A percentile compares a stretch with the other conserved stretches of the same genome.
phyloP scores from a whole-genome alignment of 2,329 filamentous ascomycete species.

The Colletotrichum salicis region DNA sequence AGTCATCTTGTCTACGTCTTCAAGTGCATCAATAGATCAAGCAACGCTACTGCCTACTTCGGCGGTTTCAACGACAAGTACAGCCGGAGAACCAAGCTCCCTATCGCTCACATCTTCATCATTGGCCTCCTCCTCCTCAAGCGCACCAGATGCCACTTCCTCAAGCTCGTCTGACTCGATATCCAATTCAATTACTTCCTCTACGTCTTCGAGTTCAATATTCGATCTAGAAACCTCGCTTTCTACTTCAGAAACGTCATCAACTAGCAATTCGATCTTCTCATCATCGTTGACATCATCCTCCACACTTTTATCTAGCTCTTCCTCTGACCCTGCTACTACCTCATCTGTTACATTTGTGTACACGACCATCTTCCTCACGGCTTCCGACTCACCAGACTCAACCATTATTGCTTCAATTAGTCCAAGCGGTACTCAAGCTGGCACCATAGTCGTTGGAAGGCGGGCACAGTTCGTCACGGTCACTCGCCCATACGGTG shows the following conservation, averaged over 20 bases:
- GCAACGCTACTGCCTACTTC: background rate
- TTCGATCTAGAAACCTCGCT: background rate
- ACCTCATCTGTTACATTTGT: background rate
- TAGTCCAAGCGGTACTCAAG: background rate
- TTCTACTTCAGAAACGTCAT: background rate
- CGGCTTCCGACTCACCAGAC: background rate
- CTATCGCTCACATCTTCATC: too few relatives aligned
- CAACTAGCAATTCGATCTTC: background rate
- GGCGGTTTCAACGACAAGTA: background rate
- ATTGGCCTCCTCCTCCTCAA: background rate
- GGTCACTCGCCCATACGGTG: constrained; percentile 14
- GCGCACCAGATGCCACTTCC: background rate
- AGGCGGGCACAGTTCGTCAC: constrained; percentile 14
- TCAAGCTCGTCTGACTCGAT: background rate
- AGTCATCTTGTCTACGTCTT: background rate
- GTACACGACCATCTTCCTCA: constrained; percentile 24
- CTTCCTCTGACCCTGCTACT: constrained; percentile 11
- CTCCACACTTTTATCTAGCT: background rate
- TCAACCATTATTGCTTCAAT: constrained; percentile 12
- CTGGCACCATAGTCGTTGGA: constrained; percentile 17
- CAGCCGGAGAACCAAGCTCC: background rate
- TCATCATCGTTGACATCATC: background rate
- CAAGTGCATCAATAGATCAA: background rate
- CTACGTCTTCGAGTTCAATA: background rate
- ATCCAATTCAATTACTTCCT: background rate